Percentiles rank a stretch among this genome's conserved stretches.
phyloP scores from a whole-genome alignment of 306 rosid genomes.

The Medicago arabica region DNA sequence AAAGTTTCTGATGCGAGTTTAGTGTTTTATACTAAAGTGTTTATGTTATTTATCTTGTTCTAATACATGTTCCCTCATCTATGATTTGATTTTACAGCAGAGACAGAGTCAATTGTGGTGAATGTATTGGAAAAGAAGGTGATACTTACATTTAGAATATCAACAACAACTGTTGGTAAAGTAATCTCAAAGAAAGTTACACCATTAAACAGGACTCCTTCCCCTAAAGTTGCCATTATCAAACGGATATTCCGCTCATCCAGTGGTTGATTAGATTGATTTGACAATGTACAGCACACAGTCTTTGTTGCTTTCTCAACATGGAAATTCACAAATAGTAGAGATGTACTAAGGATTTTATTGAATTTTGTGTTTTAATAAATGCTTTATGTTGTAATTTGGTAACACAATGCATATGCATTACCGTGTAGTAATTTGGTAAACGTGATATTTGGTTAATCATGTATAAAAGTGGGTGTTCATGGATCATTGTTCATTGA shows the following conservation, averaged over 20 bases:
- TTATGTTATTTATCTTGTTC: background rate
- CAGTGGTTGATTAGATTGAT: slow-evolving; percentile 34
- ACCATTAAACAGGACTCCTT: slow-evolving; percentile 24
- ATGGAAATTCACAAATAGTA: background rate
- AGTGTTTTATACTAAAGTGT: background rate
- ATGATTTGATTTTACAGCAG: slow-evolving; percentile 51
- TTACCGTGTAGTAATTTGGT: too few species aligned
- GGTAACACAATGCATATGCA: too few species aligned
- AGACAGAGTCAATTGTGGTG: slow-evolving; percentile 78
- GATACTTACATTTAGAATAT: slow-evolving; percentile 64
- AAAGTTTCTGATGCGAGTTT: too few species aligned
- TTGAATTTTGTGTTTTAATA: slow-evolving; percentile 15
- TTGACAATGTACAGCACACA: slow-evolving; percentile 39
- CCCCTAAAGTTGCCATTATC: slow-evolving; percentile 55
- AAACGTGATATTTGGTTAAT: too few species aligned
- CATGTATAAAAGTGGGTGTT: too few species aligned
- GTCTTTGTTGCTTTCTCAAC: slow-evolving; percentile 17
- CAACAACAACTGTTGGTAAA: slow-evolving; percentile 52
- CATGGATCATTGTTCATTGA: too few species aligned
- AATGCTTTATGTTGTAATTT: too few species aligned
- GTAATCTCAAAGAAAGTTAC: slow-evolving; percentile 46
- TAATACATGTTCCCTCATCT: background rate
- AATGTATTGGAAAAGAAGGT: slow-evolving; percentile 77
- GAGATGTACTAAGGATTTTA: background rate
- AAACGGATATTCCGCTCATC: slow-evolving; percentile 60